Evolutionary conservation across 345 rosid species (phyloP).

Genomic region (Mercurialis annua): DNA sequence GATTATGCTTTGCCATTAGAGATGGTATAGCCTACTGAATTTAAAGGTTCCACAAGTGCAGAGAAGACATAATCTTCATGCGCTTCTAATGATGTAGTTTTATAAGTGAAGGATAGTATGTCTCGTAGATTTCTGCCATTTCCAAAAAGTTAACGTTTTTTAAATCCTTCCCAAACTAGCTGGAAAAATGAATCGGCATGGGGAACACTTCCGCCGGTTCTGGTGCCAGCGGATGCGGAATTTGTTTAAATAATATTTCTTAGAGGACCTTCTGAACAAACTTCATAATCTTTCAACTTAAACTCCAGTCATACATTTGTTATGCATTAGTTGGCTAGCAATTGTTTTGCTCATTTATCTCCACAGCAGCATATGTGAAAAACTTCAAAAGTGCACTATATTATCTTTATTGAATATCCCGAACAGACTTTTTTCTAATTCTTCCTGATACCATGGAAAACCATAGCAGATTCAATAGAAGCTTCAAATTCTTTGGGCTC

Average conservation of each 20-base stretch:
- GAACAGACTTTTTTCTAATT: background rate
- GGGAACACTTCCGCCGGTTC: background rate
- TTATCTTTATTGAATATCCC: background rate
- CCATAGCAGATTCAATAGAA: constrained; percentile 1
- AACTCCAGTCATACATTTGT: background rate
- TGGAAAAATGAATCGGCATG: background rate
- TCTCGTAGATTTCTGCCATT: background rate
- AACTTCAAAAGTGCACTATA: background rate
- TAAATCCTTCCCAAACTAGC: no score
- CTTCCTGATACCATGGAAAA: background rate
- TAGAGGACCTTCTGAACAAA: background rate
- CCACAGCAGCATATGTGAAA: background rate
- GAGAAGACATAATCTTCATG: background rate
- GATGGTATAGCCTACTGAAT: background rate
- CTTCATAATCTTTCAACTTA: background rate
- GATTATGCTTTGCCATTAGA: background rate
- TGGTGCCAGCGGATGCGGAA: background rate
- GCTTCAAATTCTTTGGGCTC: background rate
- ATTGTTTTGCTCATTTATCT: background rate
- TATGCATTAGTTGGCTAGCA: background rate
- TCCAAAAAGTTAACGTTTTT: no score
- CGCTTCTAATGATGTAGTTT: background rate
- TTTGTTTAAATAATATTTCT: background rate
- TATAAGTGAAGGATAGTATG: background rate
- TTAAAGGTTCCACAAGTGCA: background rate